These are phyloP conservation scores for Cladophialophora exuberans DNA, from an alignment of 2,329 filamentous ascomycete genomes.

Conservation along the genomic window DNA sequence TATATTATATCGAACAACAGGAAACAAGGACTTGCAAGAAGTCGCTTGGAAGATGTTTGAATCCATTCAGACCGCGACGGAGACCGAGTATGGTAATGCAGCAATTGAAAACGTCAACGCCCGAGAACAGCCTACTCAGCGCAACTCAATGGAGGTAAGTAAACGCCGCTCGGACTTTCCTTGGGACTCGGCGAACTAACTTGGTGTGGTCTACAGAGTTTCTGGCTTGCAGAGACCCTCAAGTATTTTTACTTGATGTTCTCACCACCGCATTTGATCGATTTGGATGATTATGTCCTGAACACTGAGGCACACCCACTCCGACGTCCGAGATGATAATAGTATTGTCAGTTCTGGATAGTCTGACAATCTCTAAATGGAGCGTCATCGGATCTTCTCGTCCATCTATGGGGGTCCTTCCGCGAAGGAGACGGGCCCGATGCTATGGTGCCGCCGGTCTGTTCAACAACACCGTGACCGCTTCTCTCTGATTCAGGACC, in stretches of 20 bases:
- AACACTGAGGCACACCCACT: slow-evolving; percentile 49
- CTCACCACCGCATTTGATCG: slow-evolving; percentile 46
- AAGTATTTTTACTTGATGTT: slow-evolving; percentile 54
- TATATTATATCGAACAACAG: slow-evolving; percentile 89
- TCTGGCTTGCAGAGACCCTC: slow-evolving; percentile 41
- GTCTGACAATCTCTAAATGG: too few species aligned
- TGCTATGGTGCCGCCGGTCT: too few species aligned
- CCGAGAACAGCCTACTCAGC: not conserved
- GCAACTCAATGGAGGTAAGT: slow-evolving; percentile 1
- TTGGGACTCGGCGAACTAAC: not conserved
- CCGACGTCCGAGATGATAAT: too few species aligned
- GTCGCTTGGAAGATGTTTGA: slow-evolving; percentile 87
- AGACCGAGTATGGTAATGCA: slow-evolving; percentile 68
- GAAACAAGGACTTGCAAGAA: slow-evolving; percentile 73
- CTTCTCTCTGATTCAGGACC: too few species aligned
- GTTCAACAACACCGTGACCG: too few species aligned
- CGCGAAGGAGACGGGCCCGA: too few species aligned
- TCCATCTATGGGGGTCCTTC: too few species aligned
- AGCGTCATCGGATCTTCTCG: too few species aligned
- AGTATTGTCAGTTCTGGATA: too few species aligned
- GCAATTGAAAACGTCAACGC: slow-evolving; percentile 62
- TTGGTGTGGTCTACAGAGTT: not conserved
- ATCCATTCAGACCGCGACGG: slow-evolving; percentile 68
- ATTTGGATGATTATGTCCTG: slow-evolving; percentile 51
- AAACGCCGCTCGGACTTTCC: not conserved